Evolutionary conservation across 352 stramenopile genomes (phyloP).

Genomic region (Labyrinthula sp.): DNA sequence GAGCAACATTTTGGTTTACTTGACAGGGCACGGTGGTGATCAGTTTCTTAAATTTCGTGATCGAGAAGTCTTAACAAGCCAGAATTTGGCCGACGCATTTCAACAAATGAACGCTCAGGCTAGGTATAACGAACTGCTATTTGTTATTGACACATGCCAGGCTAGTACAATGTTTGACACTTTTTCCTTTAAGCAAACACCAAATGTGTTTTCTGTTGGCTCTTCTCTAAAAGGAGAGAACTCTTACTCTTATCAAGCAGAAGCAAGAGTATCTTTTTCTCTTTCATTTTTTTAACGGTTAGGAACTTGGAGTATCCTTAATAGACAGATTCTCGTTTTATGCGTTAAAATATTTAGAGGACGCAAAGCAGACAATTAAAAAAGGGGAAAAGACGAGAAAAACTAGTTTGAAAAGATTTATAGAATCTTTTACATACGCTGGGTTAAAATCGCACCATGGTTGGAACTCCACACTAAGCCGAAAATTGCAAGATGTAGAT

Average conservation of each 20-base stretch:
- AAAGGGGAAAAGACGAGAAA: too few species aligned
- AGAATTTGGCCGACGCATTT: conserved; percentile 71
- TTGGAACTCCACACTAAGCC: too few species aligned
- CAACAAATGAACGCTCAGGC: conserved; percentile 77
- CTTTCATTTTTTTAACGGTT: too few species aligned
- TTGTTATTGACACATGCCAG: conserved; percentile 92
- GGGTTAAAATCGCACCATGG: too few species aligned
- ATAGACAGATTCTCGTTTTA: conserved; percentile 66
- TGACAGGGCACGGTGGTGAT: conserved; percentile 75
- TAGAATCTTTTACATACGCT: too few species aligned
- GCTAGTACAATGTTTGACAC: conserved; percentile 68
- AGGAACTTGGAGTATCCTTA: conserved; percentile 51
- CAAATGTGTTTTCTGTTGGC: conserved; percentile 72
- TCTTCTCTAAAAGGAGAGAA: conserved; percentile 69
- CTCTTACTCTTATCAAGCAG: conserved; percentile 79
- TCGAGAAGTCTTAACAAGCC: conserved; percentile 77
- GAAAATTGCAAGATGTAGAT: too few species aligned
- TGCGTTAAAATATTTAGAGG: conserved; percentile 61
- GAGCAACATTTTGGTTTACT: conserved; percentile 55
- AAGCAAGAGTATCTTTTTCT: too few species aligned
- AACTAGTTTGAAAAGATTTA: too few species aligned
- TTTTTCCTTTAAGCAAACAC: conserved; percentile 50
- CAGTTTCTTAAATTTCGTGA: conserved; percentile 96
- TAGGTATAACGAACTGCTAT: conserved; percentile 77
- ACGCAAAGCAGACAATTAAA: too few species aligned